These are phyloP conservation scores for Colletotrichum ledebouriae DNA, from an alignment of 2,329 filamentous ascomycete species.

Conservation along the genomic window DNA sequence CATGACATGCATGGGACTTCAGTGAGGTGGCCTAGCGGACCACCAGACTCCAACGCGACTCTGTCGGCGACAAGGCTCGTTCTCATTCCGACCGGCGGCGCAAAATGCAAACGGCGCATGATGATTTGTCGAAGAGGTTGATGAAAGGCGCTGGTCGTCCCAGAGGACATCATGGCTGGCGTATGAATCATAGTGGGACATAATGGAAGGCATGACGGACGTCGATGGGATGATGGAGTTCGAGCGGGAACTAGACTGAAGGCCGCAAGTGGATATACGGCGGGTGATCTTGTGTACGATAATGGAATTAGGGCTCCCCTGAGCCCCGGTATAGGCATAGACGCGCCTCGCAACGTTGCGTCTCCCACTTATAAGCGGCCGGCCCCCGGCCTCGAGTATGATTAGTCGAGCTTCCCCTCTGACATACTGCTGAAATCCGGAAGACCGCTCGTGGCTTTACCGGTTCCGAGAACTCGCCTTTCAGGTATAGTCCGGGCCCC, in stretches of 20 bases:
- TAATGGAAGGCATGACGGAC: too few species aligned
- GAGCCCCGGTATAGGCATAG: conserved; percentile 23
- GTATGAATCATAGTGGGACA: too few species aligned
- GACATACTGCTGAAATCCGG: too few species aligned
- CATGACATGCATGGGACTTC: conserved; percentile 6
- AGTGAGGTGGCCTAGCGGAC: conserved; percentile 6
- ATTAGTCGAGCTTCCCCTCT: neutral
- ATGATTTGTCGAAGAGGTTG: too few species aligned
- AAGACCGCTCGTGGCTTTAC: too few species aligned
- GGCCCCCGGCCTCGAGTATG: neutral
- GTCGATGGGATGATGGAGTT: neutral
- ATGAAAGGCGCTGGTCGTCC: too few species aligned
- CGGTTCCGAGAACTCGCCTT: neutral
- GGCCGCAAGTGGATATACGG: neutral
- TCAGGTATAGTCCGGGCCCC: too few species aligned
- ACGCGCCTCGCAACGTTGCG: conserved; percentile 3
- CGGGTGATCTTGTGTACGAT: conserved; percentile 18
- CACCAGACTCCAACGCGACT: neutral
- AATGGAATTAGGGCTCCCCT: conserved; percentile 29
- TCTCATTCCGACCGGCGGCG: too few species aligned
- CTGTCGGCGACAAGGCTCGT: too few species aligned
- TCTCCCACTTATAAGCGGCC: conserved; percentile 32
- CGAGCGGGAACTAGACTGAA: neutral
- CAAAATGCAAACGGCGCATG: too few species aligned
- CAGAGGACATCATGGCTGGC: too few species aligned